phyloP scores from a whole-genome alignment of 2,329 filamentous ascomycete species.

The Annulohypoxylon truncatum region DNA sequence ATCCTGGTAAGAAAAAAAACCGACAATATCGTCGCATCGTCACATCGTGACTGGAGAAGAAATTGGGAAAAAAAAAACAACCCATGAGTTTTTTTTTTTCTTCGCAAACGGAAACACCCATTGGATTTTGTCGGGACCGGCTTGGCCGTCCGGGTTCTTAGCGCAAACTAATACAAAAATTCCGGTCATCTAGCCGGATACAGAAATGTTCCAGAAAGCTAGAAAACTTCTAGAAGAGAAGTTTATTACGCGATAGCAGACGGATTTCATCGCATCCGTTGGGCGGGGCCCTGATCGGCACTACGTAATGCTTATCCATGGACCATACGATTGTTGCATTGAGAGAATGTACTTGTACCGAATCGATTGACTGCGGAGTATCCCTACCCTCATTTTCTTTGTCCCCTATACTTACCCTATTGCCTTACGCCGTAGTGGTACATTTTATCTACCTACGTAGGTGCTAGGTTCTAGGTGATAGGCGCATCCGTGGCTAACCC shows the following conservation, averaged over 20 bases:
- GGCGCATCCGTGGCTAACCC: conserved; percentile 3
- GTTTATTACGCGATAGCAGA: conserved; percentile 20
- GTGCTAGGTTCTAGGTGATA: neutral
- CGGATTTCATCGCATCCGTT: conserved; percentile 12
- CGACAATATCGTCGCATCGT: conserved; percentile 6
- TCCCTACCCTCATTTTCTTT: neutral
- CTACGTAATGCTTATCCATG: conserved; percentile 36
- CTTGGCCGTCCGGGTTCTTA: conserved; percentile 38
- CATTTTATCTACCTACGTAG: neutral
- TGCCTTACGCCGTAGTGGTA: neutral
- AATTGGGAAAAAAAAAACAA: conserved; percentile 17
- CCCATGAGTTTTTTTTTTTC: conserved; percentile 6
- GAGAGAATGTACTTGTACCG: conserved; percentile 8
- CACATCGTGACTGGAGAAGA: conserved; percentile 8
- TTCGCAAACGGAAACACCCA: conserved; percentile 27
- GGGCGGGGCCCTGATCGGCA: conserved; percentile 24
- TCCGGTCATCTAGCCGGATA: conserved; percentile 26
- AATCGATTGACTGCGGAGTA: conserved; percentile 7
- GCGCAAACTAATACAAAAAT: conserved; percentile 19
- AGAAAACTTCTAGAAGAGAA: conserved; percentile 46
- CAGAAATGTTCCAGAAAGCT: conserved; percentile 46
- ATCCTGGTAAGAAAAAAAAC: neutral
- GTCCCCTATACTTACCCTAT: neutral
- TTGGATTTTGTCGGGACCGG: conserved; percentile 38
- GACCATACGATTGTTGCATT: conserved; percentile 1